phyloP scores from a whole-genome alignment of 2,329 filamentous ascomycete genomes.

The Penicillium verrucosum region DNA sequence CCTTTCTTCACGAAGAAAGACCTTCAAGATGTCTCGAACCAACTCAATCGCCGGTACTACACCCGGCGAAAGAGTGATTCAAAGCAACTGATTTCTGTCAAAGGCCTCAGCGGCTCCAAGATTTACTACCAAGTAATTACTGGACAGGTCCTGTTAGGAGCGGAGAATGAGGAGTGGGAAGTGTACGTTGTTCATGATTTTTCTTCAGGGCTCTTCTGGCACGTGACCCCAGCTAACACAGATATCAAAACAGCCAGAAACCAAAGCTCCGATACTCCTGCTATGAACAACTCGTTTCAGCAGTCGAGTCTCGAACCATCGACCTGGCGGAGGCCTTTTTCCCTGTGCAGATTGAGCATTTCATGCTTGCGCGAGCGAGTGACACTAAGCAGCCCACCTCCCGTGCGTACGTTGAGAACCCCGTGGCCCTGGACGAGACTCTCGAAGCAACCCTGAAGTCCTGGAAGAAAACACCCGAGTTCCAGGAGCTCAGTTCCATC shows the following conservation, averaged over 20 bases:
- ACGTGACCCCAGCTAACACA: not conserved
- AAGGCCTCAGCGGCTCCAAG: not conserved
- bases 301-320: fast-evolving
- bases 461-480: not conserved
- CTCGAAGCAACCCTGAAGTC: not conserved
- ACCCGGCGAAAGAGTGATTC: not conserved
- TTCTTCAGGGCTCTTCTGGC: not conserved
- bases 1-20: not conserved
- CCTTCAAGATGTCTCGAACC: not conserved
- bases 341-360: not conserved
- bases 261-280: not conserved
- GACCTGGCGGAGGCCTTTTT: not conserved
- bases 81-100: not conserved
- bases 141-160: not conserved
- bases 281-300: not conserved
- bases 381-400: not conserved
- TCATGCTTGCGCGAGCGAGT: not conserved
- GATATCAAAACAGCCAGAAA: not conserved
- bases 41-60: not conserved
- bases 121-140: not conserved
- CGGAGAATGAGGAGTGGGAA: not conserved
- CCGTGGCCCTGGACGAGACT: not conserved
- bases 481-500: not conserved
- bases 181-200: not conserved
- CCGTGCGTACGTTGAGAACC: not conserved